These are phyloP conservation scores for Fusarium sp. DNA, from an alignment of 2,329 filamentous ascomycete genomes.

Conservation along the genomic window DNA sequence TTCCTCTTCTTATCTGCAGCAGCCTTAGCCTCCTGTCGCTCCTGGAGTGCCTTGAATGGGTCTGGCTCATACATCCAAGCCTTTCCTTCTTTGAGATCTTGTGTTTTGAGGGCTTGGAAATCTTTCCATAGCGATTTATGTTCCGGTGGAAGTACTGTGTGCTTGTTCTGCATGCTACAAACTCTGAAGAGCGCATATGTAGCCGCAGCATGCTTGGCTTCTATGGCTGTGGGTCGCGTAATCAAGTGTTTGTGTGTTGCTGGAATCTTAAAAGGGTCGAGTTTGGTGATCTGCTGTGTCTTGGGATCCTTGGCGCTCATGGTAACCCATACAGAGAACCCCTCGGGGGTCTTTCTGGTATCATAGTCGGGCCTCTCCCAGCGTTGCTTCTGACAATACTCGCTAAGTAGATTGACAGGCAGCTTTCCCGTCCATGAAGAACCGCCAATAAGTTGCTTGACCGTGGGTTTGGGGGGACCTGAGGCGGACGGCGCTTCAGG, in stretches of 20 bases:
- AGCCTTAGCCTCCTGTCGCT: slow-evolving; percentile 81
- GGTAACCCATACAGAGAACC: slow-evolving; percentile 83
- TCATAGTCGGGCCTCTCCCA: slow-evolving; percentile 96
- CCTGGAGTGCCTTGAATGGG: slow-evolving; percentile 83
- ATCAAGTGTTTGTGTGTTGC: slow-evolving; percentile 80
- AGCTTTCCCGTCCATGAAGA: slow-evolving; percentile 98
- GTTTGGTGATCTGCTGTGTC: slow-evolving; percentile 77
- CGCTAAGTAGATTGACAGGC: slow-evolving; percentile 90
- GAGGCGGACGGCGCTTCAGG: slow-evolving; percentile 50
- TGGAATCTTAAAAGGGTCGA: slow-evolving; percentile 87
- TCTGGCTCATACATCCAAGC: slow-evolving; percentile 96
- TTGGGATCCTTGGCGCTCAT: slow-evolving; percentile 81
- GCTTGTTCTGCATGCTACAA: slow-evolving; percentile 94
- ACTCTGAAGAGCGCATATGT: slow-evolving; percentile 92
- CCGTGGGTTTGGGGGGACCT: slow-evolving; percentile 69
- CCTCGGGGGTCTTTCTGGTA: slow-evolving; percentile 78
- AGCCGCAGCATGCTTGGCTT: slow-evolving; percentile 93
- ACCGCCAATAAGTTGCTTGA: slow-evolving; percentile 88
- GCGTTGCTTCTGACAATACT: slow-evolving; percentile 94
- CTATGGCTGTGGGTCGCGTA: slow-evolving; percentile 80
- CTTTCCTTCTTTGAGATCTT: slow-evolving; percentile 79
- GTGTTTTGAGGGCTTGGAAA: slow-evolving; percentile 83
- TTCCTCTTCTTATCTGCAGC: slow-evolving; percentile 82
- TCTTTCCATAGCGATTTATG: slow-evolving; percentile 94
- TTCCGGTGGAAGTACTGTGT: slow-evolving; percentile 91